Conservation (phyloP, 78 protist species). For the Dictyostelium capitatum region DNA sequence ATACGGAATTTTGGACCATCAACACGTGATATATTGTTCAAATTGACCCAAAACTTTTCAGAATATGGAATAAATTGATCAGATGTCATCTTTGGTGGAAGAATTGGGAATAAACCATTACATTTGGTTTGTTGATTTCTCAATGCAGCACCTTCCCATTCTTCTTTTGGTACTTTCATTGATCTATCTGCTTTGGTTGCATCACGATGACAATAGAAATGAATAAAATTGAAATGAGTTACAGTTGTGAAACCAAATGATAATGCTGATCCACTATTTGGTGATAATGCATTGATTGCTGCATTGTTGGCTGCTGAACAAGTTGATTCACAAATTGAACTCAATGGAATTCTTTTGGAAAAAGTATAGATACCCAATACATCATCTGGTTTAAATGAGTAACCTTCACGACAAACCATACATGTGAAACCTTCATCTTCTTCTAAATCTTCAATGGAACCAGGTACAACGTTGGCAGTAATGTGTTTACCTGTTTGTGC, state of each 20-base stretch:
- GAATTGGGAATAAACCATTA: conserved; percentile 89
- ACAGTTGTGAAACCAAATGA: conserved; percentile 80
- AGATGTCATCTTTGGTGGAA: conserved; percentile 52
- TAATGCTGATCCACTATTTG: not conserved
- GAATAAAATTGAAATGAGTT: conserved; percentile 91
- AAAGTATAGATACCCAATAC: conserved; percentile 88
- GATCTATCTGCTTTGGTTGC: conserved; percentile 86
- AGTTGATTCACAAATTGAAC: conserved; percentile 25
- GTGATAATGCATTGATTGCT: not conserved
- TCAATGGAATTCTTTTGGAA: conserved; percentile 30
- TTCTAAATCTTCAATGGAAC: conserved; percentile 74
- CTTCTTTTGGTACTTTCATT: conserved; percentile 80
- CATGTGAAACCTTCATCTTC: conserved; percentile 90
- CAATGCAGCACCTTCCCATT: conserved; percentile 95
- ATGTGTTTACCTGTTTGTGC: conserved; percentile 39
- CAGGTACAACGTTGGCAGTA: conserved; percentile 24
- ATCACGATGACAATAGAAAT: conserved; percentile 90
- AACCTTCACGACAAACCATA: conserved; percentile 92
- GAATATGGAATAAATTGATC: conserved; percentile 44
- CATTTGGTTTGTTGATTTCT: conserved; percentile 90
- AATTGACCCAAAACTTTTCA: conserved; percentile 41
- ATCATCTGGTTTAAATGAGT: conserved; percentile 79
- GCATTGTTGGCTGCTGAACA: not conserved
- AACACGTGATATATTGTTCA: conserved; percentile 13
- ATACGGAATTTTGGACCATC: conserved; percentile 72